These are phyloP conservation scores for Metarhizium brunneum DNA, from an alignment of 2,329 filamentous ascomycete genomes.

Conservation along the genomic window DNA sequence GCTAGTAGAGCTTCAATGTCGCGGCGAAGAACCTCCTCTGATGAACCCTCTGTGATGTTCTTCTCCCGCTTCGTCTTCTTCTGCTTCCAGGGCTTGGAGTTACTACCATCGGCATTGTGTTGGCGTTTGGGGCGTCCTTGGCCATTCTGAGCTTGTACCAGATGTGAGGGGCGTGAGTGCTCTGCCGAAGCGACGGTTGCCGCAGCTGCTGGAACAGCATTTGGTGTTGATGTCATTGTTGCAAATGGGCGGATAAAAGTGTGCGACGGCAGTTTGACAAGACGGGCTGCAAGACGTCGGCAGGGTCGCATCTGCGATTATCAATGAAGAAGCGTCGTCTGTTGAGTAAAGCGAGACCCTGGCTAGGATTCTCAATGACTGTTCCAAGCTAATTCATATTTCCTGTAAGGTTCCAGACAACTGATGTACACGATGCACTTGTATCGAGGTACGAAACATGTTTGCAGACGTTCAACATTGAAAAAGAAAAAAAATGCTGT, in stretches of 20 bases:
- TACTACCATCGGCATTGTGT: slow-evolving; percentile 1
- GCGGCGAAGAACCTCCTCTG: slow-evolving; percentile 56
- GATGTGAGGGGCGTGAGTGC: not conserved
- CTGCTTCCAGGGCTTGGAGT: slow-evolving; percentile 19
- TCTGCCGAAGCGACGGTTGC: not conserved
- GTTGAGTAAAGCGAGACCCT: not conserved
- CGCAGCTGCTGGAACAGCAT: not conserved
- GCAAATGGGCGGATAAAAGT: slow-evolving; percentile 1
- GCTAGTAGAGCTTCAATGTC: slow-evolving; percentile 51
- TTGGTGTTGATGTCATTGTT: slow-evolving; percentile 8
- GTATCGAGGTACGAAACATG: not conserved
- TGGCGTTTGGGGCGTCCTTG: slow-evolving; percentile 1
- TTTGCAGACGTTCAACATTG: too few species aligned
- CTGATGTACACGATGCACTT: not conserved
- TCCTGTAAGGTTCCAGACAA: not conserved
- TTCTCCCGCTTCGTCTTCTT: slow-evolving; percentile 50
- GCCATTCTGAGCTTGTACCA: not conserved
- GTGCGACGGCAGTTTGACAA: not conserved
- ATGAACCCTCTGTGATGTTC: slow-evolving; percentile 51
- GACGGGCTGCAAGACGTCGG: not conserved
- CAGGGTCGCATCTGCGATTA: slow-evolving; percentile 9
- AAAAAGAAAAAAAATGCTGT: not conserved
- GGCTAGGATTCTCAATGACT: not conserved
- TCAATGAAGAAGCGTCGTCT: not conserved
- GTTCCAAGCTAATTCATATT: not conserved